phyloP scores from a whole-genome alignment of 257 asterid species.

The Plectranthus barbatus region DNA sequence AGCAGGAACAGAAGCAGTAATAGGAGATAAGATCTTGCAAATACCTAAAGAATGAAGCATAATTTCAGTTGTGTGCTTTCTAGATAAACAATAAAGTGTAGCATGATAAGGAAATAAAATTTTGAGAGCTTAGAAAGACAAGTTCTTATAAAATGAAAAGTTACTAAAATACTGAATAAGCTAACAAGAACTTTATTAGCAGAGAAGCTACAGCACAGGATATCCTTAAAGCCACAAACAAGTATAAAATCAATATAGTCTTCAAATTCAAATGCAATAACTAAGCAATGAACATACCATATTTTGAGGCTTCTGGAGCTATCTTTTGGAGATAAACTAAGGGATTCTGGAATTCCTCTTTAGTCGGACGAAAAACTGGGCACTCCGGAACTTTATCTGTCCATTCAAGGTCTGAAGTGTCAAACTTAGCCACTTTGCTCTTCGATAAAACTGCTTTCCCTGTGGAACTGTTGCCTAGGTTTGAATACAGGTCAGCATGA shows the following conservation, averaged over 20 bases:
- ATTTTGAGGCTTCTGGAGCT: slow-evolving; percentile 95
- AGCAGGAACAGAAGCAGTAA: slow-evolving; percentile 91
- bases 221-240: neutral
- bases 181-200: neutral
- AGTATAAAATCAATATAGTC: neutral
- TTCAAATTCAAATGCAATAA: neutral
- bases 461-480: slow-evolving; percentile 32
- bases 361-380: slow-evolving; percentile 72
- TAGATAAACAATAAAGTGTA: neutral
- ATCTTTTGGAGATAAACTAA: slow-evolving; percentile 77
- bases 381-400: slow-evolving; percentile 76
- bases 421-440: slow-evolving; percentile 65
- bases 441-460: slow-evolving; percentile 53
- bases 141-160: neutral
- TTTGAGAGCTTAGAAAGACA: neutral
- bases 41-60: slow-evolving; percentile 48
- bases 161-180: neutral
- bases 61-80: neutral
- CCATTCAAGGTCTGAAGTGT: slow-evolving; percentile 70
- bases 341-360: slow-evolving; percentile 93
- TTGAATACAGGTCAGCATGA: slow-evolving; percentile 27
- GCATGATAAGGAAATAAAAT: neutral
- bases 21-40: slow-evolving; percentile 89
- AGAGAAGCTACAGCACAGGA: neutral
- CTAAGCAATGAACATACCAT: slow-evolving; percentile 38